Evolutionary conservation across 345 rosid species (phyloP).

Genomic region (Aethionema arabicum): DNA sequence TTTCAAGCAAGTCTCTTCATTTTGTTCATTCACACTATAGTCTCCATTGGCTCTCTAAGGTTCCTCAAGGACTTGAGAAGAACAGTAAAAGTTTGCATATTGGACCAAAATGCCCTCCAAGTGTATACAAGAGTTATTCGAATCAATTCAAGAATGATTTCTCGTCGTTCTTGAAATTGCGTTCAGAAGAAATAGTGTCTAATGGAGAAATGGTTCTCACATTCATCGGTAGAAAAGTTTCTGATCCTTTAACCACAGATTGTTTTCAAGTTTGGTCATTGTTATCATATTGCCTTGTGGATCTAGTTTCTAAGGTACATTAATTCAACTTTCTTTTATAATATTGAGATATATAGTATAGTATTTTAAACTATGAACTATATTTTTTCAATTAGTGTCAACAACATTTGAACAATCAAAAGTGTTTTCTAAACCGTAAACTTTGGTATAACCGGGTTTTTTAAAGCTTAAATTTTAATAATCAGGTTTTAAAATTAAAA

Average conservation of each 20-base stretch:
- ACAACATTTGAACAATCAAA: too few species aligned
- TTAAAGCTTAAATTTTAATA: too few species aligned
- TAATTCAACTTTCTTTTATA: too few species aligned
- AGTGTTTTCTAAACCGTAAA: too few species aligned
- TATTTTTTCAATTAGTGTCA: too few species aligned
- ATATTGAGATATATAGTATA: too few species aligned
- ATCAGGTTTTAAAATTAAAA: too few species aligned
- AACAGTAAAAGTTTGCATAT: constrained; percentile 11
- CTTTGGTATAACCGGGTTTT: too few species aligned
- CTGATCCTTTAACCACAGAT: too few species aligned
- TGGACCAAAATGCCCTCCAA: constrained; percentile 8
- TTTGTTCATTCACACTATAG: constrained; percentile 25
- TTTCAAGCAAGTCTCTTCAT: background rate
- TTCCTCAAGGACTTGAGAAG: constrained; percentile 9
- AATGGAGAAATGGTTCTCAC: constrained; percentile 27
- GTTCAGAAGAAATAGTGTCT: constrained; percentile 16
- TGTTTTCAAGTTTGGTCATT: constrained; percentile 24
- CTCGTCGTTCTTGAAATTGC: constrained; percentile 17
- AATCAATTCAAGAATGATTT: constrained; percentile 25
- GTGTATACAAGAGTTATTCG: constrained; percentile 10
- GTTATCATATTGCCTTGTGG: constrained; percentile 33
- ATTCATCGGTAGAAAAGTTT: background rate
- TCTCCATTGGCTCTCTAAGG: constrained; percentile 21
- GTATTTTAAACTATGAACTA: too few species aligned
- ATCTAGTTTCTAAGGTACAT: constrained; percentile 41